Evolutionary conservation across 2,329 filamentous ascomycete genomes (phyloP).

Genomic region (Ophiocordyceps camponoti-rufipedis): DNA sequence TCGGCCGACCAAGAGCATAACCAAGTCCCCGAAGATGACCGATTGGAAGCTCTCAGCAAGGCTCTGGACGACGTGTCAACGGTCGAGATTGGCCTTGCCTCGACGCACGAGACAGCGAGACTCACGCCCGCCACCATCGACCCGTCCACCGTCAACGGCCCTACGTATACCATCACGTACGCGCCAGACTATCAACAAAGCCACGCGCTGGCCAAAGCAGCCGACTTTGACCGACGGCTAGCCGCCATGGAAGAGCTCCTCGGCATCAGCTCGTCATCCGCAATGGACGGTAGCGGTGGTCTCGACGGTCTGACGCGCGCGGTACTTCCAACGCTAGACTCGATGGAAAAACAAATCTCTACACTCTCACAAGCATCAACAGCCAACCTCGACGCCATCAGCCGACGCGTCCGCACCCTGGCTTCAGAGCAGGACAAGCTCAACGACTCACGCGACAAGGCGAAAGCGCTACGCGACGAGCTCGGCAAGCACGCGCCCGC

Average conservation of each 20-base stretch:
- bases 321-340: conserved; percentile 65
- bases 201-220: conserved; percentile 59
- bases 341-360: conserved; percentile 62
- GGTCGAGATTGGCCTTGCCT: conserved; percentile 7
- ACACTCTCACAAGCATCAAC: conserved; percentile 57
- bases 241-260: conserved; percentile 62
- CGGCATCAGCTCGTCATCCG: conserved; percentile 53
- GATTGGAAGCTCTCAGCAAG: conserved; percentile 48
- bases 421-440: conserved; percentile 56
- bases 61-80: conserved; percentile 47
- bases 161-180: conserved; percentile 48
- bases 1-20: conserved; percentile 28
- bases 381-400: conserved; percentile 54
- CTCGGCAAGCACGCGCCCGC: conserved; percentile 26
- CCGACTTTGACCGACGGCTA: conserved; percentile 75
- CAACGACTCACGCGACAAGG: conserved; percentile 44
- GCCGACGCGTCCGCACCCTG: conserved; percentile 49
- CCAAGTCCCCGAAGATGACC: conserved; percentile 15
- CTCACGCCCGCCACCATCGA: background rate
- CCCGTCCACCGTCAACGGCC: conserved; percentile 9
- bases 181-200: conserved; percentile 46
- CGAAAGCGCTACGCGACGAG: conserved; percentile 42
- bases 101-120: conserved; percentile 6
- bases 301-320: conserved; percentile 40
- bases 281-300: conserved; percentile 37